Conservation (phyloP, 2,329 filamentous ascomycete genomes). For the Davidsoniella australis region DNA sequence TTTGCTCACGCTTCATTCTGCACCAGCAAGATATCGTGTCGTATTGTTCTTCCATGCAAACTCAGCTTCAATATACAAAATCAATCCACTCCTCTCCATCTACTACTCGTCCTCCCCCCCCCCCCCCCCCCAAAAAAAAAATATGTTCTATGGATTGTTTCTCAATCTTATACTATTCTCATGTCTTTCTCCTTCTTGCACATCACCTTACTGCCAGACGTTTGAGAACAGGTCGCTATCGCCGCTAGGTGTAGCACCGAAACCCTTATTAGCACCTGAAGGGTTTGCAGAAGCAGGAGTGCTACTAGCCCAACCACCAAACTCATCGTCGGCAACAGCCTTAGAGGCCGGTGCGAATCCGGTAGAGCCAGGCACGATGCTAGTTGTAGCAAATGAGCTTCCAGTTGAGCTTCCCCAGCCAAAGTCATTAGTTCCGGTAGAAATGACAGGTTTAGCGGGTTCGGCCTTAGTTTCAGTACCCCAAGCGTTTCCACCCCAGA, state of each 20-base stretch:
- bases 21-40: too few relatives aligned
- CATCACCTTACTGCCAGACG: slow-evolving; percentile 57
- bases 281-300: slow-evolving; percentile 28
- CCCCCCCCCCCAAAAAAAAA: too few relatives aligned
- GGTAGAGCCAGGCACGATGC: slow-evolving; percentile 42
- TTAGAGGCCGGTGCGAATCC: slow-evolving; percentile 49
- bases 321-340: slow-evolving; percentile 64
- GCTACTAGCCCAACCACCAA: slow-evolving; percentile 84
- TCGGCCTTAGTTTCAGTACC: slow-evolving; percentile 32
- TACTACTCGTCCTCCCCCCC: too few relatives aligned
- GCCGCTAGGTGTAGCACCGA: slow-evolving; percentile 33
- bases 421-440: slow-evolving; percentile 37
- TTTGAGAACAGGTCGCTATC: slow-evolving; percentile 82
- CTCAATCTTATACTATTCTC: too few relatives aligned
- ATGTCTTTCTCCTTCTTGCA: neutral
- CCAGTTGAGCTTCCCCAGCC: slow-evolving; percentile 33
- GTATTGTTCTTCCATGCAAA: too few relatives aligned
- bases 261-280: slow-evolving; percentile 27
- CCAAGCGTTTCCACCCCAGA: slow-evolving; percentile 85
- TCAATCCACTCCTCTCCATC: neutral
- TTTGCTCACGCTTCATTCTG: neutral
- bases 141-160: too few relatives aligned
- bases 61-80: neutral
- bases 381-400: slow-evolving; percentile 35
- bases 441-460: slow-evolving; percentile 30